A percentile compares a stretch with the other conserved stretches of the same genome.
Evolutionary conservation across 352 stramenopile genomes (phyloP).

Genomic region (Thraustochytrium sp.): DNA sequence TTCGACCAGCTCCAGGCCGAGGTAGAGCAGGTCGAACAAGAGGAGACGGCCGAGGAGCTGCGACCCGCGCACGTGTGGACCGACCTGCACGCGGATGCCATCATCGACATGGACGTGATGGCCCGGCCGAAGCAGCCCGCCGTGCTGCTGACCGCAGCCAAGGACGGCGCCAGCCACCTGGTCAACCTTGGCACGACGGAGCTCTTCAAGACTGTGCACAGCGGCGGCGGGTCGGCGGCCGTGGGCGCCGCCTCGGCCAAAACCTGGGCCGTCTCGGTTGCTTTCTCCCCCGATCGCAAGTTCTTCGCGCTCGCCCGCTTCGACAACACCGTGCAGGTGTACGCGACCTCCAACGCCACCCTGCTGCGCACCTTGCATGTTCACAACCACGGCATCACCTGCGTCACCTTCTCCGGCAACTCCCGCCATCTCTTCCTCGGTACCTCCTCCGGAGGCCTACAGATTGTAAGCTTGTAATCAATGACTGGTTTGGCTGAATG

Average conservation of each 20-base stretch:
- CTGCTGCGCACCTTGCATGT: slow-evolving; percentile 3
- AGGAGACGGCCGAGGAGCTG: background rate
- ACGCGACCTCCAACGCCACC: background rate
- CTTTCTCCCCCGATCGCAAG: background rate
- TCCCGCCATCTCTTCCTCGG: background rate
- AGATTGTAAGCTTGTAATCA: background rate
- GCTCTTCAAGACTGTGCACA: background rate
- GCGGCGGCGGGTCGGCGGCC: background rate
- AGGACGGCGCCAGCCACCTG: background rate
- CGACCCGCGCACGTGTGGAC: background rate
- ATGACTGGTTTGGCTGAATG: too few relatives aligned
- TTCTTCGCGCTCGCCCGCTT: slow-evolving; percentile 8
- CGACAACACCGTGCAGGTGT: slow-evolving; percentile 11
- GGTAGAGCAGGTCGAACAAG: background rate
- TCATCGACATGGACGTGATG: background rate
- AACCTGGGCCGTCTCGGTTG: background rate
- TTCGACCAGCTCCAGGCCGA: background rate
- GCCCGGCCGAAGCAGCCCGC: background rate
- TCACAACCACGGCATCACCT: background rate
- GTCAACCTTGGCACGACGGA: background rate
- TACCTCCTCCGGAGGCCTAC: background rate
- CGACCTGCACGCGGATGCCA: background rate
- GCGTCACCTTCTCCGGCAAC: background rate
- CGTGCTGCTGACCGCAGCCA: slow-evolving; percentile 1
- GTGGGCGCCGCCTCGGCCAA: background rate